Base-by-base conservation (phyloP, 345 rosid genomes). In the Iberis pinnata region DNA sequence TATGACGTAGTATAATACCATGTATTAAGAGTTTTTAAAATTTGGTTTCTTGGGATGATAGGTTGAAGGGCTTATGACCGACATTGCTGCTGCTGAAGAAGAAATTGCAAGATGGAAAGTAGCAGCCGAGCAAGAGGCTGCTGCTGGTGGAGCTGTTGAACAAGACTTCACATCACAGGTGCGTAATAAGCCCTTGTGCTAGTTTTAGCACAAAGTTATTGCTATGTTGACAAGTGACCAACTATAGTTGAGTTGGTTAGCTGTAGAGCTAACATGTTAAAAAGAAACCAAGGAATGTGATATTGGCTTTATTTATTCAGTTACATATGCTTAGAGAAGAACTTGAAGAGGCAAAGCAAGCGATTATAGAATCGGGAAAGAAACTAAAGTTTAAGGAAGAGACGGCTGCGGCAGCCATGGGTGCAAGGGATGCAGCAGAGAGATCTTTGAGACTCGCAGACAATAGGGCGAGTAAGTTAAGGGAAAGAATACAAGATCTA, bases 91-190 rank as follows among this genome's bases (percentile, higher is more conserved):
- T 50, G 89, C 99, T 55, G 99, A 88, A 73, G 99, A 88, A 82
- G 99, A 93, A 79, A 93, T 93, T 64, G 56, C 77, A 16, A 80
- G 99, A 76, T 93, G 99, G 99, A 93, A 88, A 84, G 79, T 78
- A 35, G 99, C 99, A 62, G 99, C 97, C 40, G 99, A 88, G 78
- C 82, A 93, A 57, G 99, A 88, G 71, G 97, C 99, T 64, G 96
- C 88, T 66, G 99, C 97, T 9, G 99, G 95, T 40, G 73, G 83
- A 79, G 93, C 88, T 56, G 81, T 92, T 65, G 98, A 92, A 67
- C 89, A 78, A 63, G 94, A 88, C 45, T 77, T 77, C 64, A 56
- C 75, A 8, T 67, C 82, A 33, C 83, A 83, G 92, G 99, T 88
- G n/a, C 18, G 60, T 55, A n/a, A 27, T 27, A 55, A 47, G 6